Conservation (phyloP, 352 stramenopile species). For the Phytophthora capsici region DNA sequence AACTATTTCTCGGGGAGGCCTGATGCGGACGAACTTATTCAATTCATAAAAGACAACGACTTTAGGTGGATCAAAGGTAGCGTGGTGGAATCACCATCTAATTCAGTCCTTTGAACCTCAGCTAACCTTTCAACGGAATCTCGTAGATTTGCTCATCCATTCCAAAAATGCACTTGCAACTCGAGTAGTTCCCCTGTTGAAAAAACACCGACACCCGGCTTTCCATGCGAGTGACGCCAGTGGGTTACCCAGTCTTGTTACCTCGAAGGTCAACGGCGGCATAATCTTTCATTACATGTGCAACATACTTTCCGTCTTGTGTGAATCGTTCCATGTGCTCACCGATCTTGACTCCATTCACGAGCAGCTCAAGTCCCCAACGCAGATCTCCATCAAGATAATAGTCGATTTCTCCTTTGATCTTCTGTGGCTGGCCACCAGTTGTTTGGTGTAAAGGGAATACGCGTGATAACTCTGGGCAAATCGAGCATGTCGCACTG, state of each 20-base stretch:
- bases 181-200: slow-evolving; percentile 10
- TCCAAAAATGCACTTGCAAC: slow-evolving; percentile 8
- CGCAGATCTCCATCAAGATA: slow-evolving; percentile 9
- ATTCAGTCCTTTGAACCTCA: too few relatives aligned
- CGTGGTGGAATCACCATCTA: too few relatives aligned
- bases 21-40: too few relatives aligned
- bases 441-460: neutral
- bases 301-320: slow-evolving; percentile 10
- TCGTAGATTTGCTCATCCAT: neutral
- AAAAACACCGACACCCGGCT: slow-evolving; percentile 5
- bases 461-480: slow-evolving; percentile 6
- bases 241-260: neutral
- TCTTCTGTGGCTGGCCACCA: neutral
- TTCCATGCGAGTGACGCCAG: neutral
- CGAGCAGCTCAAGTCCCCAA: slow-evolving; percentile 9
- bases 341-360: slow-evolving; percentile 4
- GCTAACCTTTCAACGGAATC: too few relatives aligned
- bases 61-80: too few relatives aligned
- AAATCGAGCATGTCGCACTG: slow-evolving; percentile 4
- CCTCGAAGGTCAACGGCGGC: slow-evolving; percentile 6
- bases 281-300: neutral
- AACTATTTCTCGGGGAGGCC: too few relatives aligned
- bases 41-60: too few relatives aligned
- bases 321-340: slow-evolving; percentile 3
- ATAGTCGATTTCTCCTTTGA: slow-evolving; percentile 5